Evolutionary conservation across 306 rosid genomes (phyloP).

Genomic region (Herpetospermum pedunculosum): DNA sequence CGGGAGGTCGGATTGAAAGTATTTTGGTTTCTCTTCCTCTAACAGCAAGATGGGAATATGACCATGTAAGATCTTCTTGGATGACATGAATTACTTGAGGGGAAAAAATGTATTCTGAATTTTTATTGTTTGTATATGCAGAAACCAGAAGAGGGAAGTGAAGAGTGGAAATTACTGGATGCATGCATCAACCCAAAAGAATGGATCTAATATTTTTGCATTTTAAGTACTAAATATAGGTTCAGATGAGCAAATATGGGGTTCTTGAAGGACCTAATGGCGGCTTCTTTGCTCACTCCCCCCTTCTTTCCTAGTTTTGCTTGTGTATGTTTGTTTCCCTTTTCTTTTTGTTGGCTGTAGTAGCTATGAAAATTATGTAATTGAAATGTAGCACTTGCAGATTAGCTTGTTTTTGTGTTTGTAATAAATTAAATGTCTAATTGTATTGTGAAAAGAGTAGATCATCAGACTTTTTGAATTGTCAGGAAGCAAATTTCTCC

Average conservation of each 20-base stretch:
- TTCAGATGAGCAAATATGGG: background rate
- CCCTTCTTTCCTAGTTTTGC: background rate
- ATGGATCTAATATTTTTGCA: conserved; percentile 44
- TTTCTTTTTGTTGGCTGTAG: background rate
- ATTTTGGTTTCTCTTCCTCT: conserved; percentile 97
- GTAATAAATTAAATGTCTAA: background rate
- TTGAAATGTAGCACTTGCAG: background rate
- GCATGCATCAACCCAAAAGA: conserved; percentile 97
- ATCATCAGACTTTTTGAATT: background rate
- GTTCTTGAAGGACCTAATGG: background rate
- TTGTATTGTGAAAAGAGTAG: background rate
- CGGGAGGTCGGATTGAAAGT: conserved; percentile 98
- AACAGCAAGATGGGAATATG: conserved; percentile 93
- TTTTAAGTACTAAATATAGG: background rate
- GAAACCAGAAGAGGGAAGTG: conserved; percentile 98
- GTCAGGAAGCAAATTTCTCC: background rate
- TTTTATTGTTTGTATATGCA: conserved; percentile 24
- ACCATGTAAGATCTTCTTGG: conserved; percentile 50
- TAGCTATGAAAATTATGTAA: background rate
- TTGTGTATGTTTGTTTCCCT: background rate
- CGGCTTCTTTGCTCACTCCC: background rate
- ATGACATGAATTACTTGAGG: background rate
- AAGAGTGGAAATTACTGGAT: conserved; percentile 87
- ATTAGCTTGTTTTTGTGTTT: background rate
- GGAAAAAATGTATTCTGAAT: background rate